A percentile compares a stretch with the other conserved stretches of the same genome.
These are phyloP conservation scores for Symbiodinium natans DNA, from an alignment of 73 alveolate species.

Conservation along the genomic window DNA sequence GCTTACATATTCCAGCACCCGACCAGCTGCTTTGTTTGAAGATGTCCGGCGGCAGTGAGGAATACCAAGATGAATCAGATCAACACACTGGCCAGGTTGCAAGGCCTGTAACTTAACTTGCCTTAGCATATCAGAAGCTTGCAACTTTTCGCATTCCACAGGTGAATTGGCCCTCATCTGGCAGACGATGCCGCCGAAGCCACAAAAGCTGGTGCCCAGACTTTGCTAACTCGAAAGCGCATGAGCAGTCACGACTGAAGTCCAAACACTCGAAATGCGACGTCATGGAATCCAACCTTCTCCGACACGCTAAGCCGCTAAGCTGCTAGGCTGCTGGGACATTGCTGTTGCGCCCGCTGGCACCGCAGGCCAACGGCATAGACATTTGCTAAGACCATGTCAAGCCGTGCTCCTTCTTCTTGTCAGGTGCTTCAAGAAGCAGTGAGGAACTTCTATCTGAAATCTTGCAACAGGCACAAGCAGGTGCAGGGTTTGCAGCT, in stretches of 20 bases:
- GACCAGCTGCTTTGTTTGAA: not conserved
- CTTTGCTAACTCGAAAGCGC: too few relatives aligned
- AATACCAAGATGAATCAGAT: not conserved
- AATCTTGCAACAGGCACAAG: constrained; percentile 86
- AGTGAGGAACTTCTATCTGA: constrained; percentile 60
- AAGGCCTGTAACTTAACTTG: not conserved
- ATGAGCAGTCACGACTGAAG: not conserved
- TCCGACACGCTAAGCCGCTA: too few relatives aligned
- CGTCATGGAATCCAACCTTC: too few relatives aligned
- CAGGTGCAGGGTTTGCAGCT: constrained; percentile 33
- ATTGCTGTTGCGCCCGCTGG: constrained; percentile 65
- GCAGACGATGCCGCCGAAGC: constrained; percentile 87
- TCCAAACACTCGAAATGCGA: not conserved
- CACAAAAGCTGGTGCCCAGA: constrained; percentile 35
- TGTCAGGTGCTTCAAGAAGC: constrained; percentile 73
- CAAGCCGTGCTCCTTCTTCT: not conserved
- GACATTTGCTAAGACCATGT: too few relatives aligned
- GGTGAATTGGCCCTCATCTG: constrained; percentile 70
- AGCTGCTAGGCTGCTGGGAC: constrained; percentile 85
- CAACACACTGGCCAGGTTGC: constrained; percentile 12
- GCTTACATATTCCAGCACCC: not conserved
- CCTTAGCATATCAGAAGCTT: not conserved
- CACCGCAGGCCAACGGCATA: constrained; percentile 46
- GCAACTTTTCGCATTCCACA: not conserved
- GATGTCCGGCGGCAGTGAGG: constrained; percentile 7